A percentile compares a stretch with the other conserved stretches of the same genome.
Conservation (phyloP, 2,329 filamentous ascomycete genomes). For the Botryotinia convoluta region DNA sequence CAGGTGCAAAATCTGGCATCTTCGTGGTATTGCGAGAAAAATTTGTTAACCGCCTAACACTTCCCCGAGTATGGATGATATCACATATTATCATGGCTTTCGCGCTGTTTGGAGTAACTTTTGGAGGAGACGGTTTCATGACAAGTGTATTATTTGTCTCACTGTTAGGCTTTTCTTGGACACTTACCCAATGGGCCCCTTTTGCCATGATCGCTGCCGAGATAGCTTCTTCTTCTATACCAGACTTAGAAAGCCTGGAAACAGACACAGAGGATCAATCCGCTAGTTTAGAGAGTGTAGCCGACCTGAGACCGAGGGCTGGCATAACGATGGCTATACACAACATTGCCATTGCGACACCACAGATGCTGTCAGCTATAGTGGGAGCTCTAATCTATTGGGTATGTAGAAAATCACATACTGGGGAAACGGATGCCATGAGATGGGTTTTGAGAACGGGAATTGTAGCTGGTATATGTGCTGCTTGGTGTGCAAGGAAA, state of each 20-base stretch:
- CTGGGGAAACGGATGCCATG: neutral
- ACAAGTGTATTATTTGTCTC: constrained; percentile 1
- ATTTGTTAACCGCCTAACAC: neutral
- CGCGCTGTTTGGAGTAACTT: neutral
- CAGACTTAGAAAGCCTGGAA: neutral
- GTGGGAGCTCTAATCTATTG: neutral
- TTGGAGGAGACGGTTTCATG: neutral
- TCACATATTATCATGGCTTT: constrained; percentile 3
- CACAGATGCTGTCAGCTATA: neutral
- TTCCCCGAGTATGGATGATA: neutral
- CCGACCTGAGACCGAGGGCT: neutral
- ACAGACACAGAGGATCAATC: neutral
- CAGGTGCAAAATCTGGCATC: neutral
- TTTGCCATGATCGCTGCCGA: neutral
- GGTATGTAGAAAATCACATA: neutral
- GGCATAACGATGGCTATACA: constrained; percentile 10
- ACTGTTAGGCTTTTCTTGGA: neutral
- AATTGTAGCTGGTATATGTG: neutral
- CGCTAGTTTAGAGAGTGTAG: neutral
- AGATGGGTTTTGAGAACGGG: constrained; percentile 1
- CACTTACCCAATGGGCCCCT: neutral
- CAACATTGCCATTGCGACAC: neutral
- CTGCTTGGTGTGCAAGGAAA: constrained; percentile 1
- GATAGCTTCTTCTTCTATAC: neutral
- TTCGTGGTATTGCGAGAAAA: neutral